Percentiles rank a stretch among this genome's conserved stretches.
phyloP scores from a whole-genome alignment of 106 monocot genomes.

The Dendrobium nobile region DNA sequence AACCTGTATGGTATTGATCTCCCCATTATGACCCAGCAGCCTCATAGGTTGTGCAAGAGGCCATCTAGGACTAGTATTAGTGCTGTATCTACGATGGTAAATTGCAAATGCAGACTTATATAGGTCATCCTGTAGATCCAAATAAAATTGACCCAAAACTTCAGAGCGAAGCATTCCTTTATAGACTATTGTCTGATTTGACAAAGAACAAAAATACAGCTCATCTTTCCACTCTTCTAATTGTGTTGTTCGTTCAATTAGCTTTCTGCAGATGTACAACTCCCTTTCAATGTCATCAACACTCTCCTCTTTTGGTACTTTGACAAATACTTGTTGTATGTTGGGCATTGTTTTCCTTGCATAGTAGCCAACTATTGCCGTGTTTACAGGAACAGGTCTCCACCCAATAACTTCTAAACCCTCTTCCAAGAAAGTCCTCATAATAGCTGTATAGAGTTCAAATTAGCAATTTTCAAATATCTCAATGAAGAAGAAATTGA shows the following conservation, averaged over 20 bases:
- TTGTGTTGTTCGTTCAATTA: constrained; percentile 58
- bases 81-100: constrained; percentile 98
- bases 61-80: constrained; percentile 98
- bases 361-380: constrained; percentile 69
- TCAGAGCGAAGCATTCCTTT: constrained; percentile 98
- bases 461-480: constrained; percentile 1
- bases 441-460: constrained; percentile 49
- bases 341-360: constrained; percentile 94
- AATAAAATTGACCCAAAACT: constrained; percentile 82
- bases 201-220: constrained; percentile 91
- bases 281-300: constrained; percentile 92
- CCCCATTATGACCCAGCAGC: constrained; percentile 98
- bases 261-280: constrained; percentile 81
- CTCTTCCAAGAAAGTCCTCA: constrained; percentile 62
- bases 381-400: constrained; percentile 84
- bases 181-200: constrained; percentile 88
- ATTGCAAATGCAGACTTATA: constrained; percentile 85
- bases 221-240: constrained; percentile 71
- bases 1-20: constrained; percentile 99
- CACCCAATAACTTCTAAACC: constrained; percentile 95
- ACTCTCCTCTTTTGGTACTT: constrained; percentile 72
- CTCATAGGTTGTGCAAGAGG: constrained; percentile 99
- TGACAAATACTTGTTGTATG: constrained; percentile 90
- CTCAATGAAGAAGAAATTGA: background rate
- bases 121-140: constrained; percentile 75